These are phyloP conservation scores for Schizopora paradoxa DNA, from an alignment of 1,284 basidiomycete species.

Conservation along the genomic window DNA sequence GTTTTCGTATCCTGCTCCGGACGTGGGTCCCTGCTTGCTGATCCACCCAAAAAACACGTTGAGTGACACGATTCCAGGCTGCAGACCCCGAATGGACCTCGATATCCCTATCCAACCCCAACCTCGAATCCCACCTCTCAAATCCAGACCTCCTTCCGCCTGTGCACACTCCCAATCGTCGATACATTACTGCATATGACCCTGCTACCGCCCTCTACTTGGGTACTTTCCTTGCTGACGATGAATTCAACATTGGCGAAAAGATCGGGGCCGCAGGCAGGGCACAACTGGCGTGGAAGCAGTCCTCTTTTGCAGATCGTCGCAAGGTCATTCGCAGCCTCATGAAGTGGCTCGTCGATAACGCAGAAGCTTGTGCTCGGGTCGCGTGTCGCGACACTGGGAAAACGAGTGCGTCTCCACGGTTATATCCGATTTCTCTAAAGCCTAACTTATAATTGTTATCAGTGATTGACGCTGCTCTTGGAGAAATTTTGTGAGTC, in stretches of 20 bases:
- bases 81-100: constrained; percentile 58
- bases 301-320: constrained; percentile 72
- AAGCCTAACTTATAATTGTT: constrained; percentile 7
- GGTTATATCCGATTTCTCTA: constrained; percentile 5
- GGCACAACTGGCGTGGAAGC: constrained; percentile 70
- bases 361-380: constrained; percentile 79
- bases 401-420: constrained; percentile 74
- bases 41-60: not conserved
- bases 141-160: constrained; percentile 51
- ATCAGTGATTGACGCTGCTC: constrained; percentile 80
- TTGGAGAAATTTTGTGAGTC: constrained; percentile 72
- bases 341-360: constrained; percentile 85
- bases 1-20: constrained; percentile 54
- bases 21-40: constrained; percentile 37
- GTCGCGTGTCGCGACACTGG: constrained; percentile 95
- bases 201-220: constrained; percentile 83
- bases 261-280: constrained; percentile 65
- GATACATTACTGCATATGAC: constrained; percentile 87
- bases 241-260: constrained; percentile 54
- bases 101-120: constrained; percentile 48
- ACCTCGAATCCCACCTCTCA: constrained; percentile 56
- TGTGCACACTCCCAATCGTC: constrained; percentile 42
- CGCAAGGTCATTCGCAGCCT: constrained; percentile 79
- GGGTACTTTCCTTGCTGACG: constrained; percentile 63
- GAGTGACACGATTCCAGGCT: constrained; percentile 25